Conservation (phyloP, 208 protist species). For the Perkinsela sp. region DNA sequence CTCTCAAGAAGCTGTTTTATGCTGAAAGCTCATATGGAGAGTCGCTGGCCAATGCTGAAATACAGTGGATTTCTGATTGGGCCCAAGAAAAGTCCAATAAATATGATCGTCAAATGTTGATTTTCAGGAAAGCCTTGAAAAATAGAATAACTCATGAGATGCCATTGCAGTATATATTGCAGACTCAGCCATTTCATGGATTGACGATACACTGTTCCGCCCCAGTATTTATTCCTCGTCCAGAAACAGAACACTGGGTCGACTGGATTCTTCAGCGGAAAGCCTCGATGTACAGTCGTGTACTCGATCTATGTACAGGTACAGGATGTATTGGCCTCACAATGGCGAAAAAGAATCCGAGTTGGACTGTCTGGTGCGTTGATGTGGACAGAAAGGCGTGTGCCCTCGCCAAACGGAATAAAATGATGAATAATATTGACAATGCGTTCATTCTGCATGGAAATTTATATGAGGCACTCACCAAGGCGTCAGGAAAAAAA, state of each 20-base stretch:
- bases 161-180: slow-evolving; percentile 52
- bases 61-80: neutral
- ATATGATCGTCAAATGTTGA: neutral
- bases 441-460: neutral
- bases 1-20: too few species aligned
- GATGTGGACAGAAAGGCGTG: slow-evolving; percentile 27
- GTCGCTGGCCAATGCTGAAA: neutral
- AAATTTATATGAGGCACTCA: neutral
- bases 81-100: neutral
- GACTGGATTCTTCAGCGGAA: slow-evolving; percentile 32
- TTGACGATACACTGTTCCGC: slow-evolving; percentile 24
- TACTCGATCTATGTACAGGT: slow-evolving; percentile 53
- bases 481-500: too few species aligned
- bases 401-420: slow-evolving; percentile 14
- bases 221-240: slow-evolving; percentile 36
- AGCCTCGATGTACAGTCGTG: neutral
- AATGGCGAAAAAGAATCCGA: slow-evolving; percentile 24
- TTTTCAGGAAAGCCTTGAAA: slow-evolving; percentile 20
- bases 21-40: too few species aligned
- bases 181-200: slow-evolving; percentile 44
- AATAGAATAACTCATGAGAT: slow-evolving; percentile 40
- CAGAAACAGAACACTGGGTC: slow-evolving; percentile 58
- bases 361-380: slow-evolving; percentile 15
- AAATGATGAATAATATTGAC: slow-evolving; percentile 17
- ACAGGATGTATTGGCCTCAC: slow-evolving; percentile 55